Base-by-base conservation (phyloP, 208 protist genomes). In the Trypanosoma vivax region DNA sequence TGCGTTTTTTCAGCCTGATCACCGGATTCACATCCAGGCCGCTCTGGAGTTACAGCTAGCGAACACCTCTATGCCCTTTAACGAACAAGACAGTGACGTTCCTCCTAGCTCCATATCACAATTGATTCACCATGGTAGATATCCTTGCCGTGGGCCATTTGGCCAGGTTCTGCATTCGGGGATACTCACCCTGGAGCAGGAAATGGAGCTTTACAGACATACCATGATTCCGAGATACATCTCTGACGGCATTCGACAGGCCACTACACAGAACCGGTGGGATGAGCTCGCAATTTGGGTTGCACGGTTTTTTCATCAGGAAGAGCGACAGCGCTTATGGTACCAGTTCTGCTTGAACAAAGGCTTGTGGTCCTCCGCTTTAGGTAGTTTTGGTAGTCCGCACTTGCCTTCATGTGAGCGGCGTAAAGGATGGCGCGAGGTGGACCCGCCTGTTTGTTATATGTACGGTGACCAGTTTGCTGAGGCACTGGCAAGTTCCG, bases 61-160 rank as follows among this genome's bases (percentile, higher is more conserved):
- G 23, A 19, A 38, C 6, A 9, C 10, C 6, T 7, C 39, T 6
- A 19, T 43, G n/a, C 39, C 39, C 10, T 21, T 6, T 43, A 6
- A 7, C 9, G n/a, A 9, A 21, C 39, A 19, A 7, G 10, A 11
- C 39, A 21, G 6, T n/a, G 27, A 30, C 37, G 6, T 16, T 37
- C 43, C 50, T 0, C 65, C 85, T 14, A 92, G 79, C 43, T 50
- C 46, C 4, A 55, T 79, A 38, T 54, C 84, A 40, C 46, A 70
- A 18, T 37, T 41, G 18, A 60, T 89, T 7, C 48, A 70, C 21
- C 9, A 30, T 5, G 39, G 55, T 9, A 45, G 39, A 2, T 59
- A 70, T 4, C 85, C 85, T 13, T 89, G 76, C 49, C 77, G 85
- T 9, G 85, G 85, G 5, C 85, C 85, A 1, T 83, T 88, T 47